Base-by-base conservation (phyloP, 2,329 filamentous ascomycete genomes). In the Albifimbria verrucaria region DNA sequence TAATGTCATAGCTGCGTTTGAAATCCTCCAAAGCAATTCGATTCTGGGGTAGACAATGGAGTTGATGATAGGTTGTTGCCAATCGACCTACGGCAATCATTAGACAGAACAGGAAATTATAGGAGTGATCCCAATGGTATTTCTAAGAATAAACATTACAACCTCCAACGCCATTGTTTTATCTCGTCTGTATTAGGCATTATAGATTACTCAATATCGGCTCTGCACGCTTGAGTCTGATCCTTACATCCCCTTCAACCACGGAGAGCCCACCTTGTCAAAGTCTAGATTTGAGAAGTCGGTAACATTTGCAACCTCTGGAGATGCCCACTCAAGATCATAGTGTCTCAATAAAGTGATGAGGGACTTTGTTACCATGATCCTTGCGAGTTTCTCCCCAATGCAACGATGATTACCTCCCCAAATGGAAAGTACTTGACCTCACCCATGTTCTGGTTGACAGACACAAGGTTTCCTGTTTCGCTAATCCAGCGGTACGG, bases 401-500 rank as follows among this genome's bases (percentile, higher is more conserved):
- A 50, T 24, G 28, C 53, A 56, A 3, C 52, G 45, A n/a, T 54
- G 47, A 23, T 51, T 47, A 11, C 42, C 50, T 11, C 17, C 39
- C 57, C 48, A 51, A 55, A 54, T 1, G 48, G 45, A 25, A 50
- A 46, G 26, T 32, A 52, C 49, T 41, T 45, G 15, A 52, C 11
- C 10, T 49, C 50, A 7, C 32, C 32, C 17, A 10, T 41, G 47
- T 45, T 53, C 10, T 45, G 44, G 11, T 48, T 52, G 21, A 53
- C 17, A 12, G 45, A 32, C 9, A 54, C 45, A 2, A 59, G 50
- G 46, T 52, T 54, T 43, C 52, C 55, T 22, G 52, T 49, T 12
- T 46, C 52, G 21, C 52, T 53, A 36, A 62, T 55, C 60, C 59
- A 62, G 7, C 60, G 51, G 7, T 51, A 43, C 1, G 57, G 60